Base-by-base conservation (phyloP, 441 rosid species). In the Erodium texanum region DNA sequence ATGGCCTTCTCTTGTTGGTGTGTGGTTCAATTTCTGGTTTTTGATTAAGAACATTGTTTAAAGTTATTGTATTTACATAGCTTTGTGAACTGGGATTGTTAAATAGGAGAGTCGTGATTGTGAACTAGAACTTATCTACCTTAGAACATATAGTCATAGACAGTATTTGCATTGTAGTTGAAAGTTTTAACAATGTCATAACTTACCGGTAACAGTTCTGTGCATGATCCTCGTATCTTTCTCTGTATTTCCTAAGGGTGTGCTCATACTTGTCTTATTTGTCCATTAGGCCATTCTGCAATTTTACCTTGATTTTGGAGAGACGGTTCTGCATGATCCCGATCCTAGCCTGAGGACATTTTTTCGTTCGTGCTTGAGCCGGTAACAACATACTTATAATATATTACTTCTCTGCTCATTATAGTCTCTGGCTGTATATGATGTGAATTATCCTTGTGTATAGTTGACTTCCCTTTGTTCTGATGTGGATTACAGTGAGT, bases 291-390 rank as follows among this genome's bases (percentile, higher is more conserved):
- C 82, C 22, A 86, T 94, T 79, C 89, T 93, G 77, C 96, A 86
- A 68, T 87, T 89, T 82, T 91, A 79, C 77, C 90, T 93, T 65
- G 96, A 86, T 78, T 91, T 87, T 48, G 98, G 99, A n/a, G 99
- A 94, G 63, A 67, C 83, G 69, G 97, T 88, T 75, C 80, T 94
- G 24, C 98, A 89, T 73, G 98, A 94, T 82, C 91, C 98, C 78
- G 97, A 94, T 80, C 90, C 96, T 15, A 89, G 87, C 76, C 76
- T 94, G 45, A 79, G 84, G 74, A 76, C 84, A 6, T 94, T 88
- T 79, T 89, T 89, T 70, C 93, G 92, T 36, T 87, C 88, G 1
- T 92, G 97, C 82, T 86, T 94, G 85, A 89, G 97, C 86, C 87
- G 98, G 99, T 94, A 78, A 72, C 65, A 71, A 72, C 66, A 72